phyloP scores from a whole-genome alignment of 2,329 filamentous ascomycete genomes.

The Pseudocercospora musae region DNA sequence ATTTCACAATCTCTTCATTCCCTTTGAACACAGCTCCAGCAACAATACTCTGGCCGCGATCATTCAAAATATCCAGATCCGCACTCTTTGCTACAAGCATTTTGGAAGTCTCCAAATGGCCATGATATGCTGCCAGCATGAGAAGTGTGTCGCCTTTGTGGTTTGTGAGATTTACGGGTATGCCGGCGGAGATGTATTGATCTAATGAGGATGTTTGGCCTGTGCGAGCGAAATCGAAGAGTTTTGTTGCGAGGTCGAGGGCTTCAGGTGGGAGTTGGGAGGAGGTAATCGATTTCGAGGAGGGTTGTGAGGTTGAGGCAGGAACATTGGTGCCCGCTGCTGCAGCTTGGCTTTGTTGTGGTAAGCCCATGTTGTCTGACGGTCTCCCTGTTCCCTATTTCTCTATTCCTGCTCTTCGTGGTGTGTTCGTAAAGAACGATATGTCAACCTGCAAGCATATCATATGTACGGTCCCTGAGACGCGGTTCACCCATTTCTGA shows the following conservation, averaged over 20 bases:
- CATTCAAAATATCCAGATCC: constrained; percentile 66
- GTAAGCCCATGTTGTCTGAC: constrained; percentile 15
- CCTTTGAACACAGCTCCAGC: constrained; percentile 72
- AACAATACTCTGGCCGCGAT: constrained; percentile 64
- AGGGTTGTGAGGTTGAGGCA: not conserved
- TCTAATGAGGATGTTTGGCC: constrained; percentile 59
- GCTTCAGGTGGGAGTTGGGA: constrained; percentile 57
- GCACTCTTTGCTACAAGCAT: constrained; percentile 62
- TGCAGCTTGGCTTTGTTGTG: constrained; percentile 8
- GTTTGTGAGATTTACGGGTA: constrained; percentile 69
- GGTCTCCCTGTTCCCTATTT: not conserved
- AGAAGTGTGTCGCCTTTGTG: constrained; percentile 70
- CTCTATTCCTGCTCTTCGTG: not conserved
- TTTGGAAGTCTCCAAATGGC: constrained; percentile 58
- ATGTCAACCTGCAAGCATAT: not conserved
- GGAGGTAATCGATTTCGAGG: constrained; percentile 5
- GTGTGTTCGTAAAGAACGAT: not conserved
- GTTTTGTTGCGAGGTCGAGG: constrained; percentile 61
- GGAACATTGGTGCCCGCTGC: not conserved
- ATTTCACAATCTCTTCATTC: constrained; percentile 61
- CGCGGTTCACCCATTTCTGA: not conserved
- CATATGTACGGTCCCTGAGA: not conserved
- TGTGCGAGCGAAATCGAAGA: constrained; percentile 64
- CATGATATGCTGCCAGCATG: constrained; percentile 71
- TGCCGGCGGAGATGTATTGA: constrained; percentile 61